Evolutionary conservation across 2,329 filamentous ascomycete genomes (phyloP).

Genomic region (Nemania sp.): DNA sequence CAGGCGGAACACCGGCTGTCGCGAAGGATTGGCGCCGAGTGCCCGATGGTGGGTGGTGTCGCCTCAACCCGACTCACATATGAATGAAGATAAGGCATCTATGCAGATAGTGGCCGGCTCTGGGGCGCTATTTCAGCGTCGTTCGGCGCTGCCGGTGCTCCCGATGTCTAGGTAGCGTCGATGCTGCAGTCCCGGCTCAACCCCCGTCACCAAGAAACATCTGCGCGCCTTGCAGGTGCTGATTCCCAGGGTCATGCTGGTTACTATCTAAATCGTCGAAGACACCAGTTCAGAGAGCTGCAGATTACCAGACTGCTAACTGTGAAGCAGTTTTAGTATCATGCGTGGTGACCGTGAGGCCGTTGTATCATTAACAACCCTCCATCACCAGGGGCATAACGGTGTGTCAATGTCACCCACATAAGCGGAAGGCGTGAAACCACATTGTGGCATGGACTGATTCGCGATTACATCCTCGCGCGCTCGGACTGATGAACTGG

Average conservation of each 20-base stretch:
- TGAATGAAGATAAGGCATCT: conserved; percentile 66
- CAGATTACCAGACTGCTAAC: conserved; percentile 64
- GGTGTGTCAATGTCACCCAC: conserved; percentile 16
- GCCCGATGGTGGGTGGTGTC: conserved; percentile 69
- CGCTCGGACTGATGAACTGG: neutral
- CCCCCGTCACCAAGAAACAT: conserved; percentile 53
- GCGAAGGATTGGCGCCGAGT: conserved; percentile 69
- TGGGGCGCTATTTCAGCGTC: conserved; percentile 65
- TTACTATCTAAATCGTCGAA: conserved; percentile 74
- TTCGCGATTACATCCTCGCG: conserved; percentile 50
- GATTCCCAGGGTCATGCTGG: conserved; percentile 63
- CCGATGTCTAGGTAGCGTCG: conserved; percentile 64
- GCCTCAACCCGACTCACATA: conserved; percentile 76
- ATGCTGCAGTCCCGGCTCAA: conserved; percentile 69
- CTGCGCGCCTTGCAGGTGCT: conserved; percentile 71
- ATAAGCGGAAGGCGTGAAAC: conserved; percentile 40
- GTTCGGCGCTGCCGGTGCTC: conserved; percentile 66
- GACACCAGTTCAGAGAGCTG: conserved; percentile 67
- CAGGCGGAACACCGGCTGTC: conserved; percentile 66
- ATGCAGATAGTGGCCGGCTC: conserved; percentile 76
- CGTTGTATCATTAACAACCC: neutral
- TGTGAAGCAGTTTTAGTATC: neutral
- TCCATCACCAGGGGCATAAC: neutral
- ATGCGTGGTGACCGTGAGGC: neutral
- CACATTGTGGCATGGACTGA: conserved; percentile 49